Conservation (phyloP, 495 filamentous ascomycete species). For the Penicillium egyptiacum region DNA sequence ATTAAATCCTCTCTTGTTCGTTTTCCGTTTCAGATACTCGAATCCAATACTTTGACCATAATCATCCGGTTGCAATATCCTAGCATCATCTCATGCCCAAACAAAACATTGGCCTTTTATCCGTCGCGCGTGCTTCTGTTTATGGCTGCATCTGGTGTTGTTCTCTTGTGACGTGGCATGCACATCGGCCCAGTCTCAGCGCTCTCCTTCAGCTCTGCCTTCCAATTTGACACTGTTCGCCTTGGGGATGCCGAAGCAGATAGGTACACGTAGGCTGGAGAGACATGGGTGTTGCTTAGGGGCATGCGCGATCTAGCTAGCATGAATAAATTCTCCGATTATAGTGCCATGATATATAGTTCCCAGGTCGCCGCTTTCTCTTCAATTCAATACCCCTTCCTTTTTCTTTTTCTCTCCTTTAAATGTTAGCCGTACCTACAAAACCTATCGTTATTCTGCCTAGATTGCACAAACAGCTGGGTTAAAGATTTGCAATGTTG, state of each 20-base stretch:
- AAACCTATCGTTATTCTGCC: background rate
- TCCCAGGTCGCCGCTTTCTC: background rate
- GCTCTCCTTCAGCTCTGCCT: slow-evolving; percentile 22
- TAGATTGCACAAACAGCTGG: background rate
- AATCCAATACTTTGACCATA: slow-evolving; percentile 21
- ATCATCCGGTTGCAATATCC: slow-evolving; percentile 23
- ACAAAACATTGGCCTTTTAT: background rate
- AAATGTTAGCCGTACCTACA: background rate
- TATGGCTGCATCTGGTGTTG: slow-evolving; percentile 31
- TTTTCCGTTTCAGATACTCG: slow-evolving; percentile 27
- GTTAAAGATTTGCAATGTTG: background rate
- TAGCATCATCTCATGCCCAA: slow-evolving; percentile 5
- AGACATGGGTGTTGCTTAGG: background rate
- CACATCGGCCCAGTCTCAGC: slow-evolving; percentile 28
- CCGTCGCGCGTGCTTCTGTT: slow-evolving; percentile 8
- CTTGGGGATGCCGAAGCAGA: slow-evolving; percentile 17
- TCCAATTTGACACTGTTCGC: slow-evolving; percentile 25
- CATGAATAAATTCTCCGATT: slow-evolving; percentile 19
- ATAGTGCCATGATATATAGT: slow-evolving; percentile 19
- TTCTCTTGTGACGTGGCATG: slow-evolving; percentile 44
- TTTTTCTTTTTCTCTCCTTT: background rate
- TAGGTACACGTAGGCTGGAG: slow-evolving; percentile 38
- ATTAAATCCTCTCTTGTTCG: slow-evolving; percentile 34
- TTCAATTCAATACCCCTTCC: background rate
- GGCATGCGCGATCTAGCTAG: slow-evolving; percentile 3